Evolutionary conservation across 2,329 filamentous ascomycete species (phyloP).

Genomic region (Venturia oleaginea): DNA sequence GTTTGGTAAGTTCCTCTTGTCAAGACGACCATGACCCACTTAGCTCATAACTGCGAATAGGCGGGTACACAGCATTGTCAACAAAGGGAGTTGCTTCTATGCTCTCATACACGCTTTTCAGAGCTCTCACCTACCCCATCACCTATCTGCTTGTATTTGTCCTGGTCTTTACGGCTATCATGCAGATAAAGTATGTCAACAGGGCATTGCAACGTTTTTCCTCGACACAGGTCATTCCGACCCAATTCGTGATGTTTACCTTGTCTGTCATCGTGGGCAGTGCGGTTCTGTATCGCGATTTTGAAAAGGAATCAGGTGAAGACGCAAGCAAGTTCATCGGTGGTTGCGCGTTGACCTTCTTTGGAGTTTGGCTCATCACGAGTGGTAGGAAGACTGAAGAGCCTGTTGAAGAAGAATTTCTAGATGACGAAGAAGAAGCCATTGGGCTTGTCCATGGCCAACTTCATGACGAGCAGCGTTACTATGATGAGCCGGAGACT

Average conservation of each 20-base stretch:
- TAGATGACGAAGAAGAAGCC: constrained; percentile 31
- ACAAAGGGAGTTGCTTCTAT: constrained; percentile 96
- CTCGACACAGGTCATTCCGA: constrained; percentile 94
- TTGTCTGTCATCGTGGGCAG: constrained; percentile 92
- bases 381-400: constrained; percentile 60
- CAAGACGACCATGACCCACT: constrained; percentile 13
- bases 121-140: constrained; percentile 82
- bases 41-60: constrained; percentile 34
- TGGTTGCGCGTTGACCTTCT: constrained; percentile 85
- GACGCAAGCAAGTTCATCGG: constrained; percentile 79
- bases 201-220: constrained; percentile 84
- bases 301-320: constrained; percentile 67
- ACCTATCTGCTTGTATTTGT: constrained; percentile 79
- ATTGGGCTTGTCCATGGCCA: constrained; percentile 35
- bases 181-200: constrained; percentile 97
- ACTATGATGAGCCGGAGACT: constrained; percentile 9
- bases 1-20: constrained; percentile 54
- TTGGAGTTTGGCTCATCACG: constrained; percentile 95
- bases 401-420: constrained; percentile 45
- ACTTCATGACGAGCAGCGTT: constrained; percentile 22
- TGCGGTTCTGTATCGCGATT: constrained; percentile 87
- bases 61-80: constrained; percentile 90
- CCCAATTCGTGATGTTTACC: constrained; percentile 95
- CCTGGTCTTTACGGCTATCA: constrained; percentile 73
- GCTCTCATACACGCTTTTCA: constrained; percentile 81